Base-by-base conservation (phyloP, 257 asterid genomes). In the Solanum dulcamara region DNA sequence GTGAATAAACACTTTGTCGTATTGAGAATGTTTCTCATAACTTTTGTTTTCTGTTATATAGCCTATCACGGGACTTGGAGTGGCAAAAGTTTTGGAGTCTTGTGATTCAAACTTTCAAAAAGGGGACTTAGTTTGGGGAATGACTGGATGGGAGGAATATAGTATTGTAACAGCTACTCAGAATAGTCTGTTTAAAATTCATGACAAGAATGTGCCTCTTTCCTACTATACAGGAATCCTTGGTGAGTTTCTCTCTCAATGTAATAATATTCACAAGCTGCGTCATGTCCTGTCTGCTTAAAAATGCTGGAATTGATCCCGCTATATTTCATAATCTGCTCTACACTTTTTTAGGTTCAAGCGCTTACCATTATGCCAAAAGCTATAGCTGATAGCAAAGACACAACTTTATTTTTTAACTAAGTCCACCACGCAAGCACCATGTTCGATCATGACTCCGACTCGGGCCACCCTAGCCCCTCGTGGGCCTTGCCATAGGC, bases 171-270 rank as follows among this genome's bases (percentile, higher is more conserved):
- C 72, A 64, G 6, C 24, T 50, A 44, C 84, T 18, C 40, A 64
- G 11, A 4, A n/a, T n/a, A n/a, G 26, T 11, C 60, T 80, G 24
- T 84, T 89, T 24, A 90, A 90, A 55, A 89, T 90, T 77, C 57
- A 75, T 38, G 32, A 86, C 81, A 88, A 85, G 30, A 90, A 89
- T 75, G 88, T 91, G 55, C 92, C 93, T 22, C 96, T 91, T 62
- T 92, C 94, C 46, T 90, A 90, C 87, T 92, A 92, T 84, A 83
- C 92, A 0, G 94, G 96, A 83, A 80, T 92, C 74, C 94, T 92
- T 18, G 95, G 95, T 92, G 72, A 64, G 72, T 64, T 64, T 1
- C 35, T 64, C 72, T 64, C 40, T 64, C 2, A 64, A 59, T 59
- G n/a, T n/a, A n/a, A n/a, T n/a, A n/a, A n/a, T n/a, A n/a, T n/a